Evolutionary conservation across 352 stramenopile species (phyloP), one percentile per base, ranked within the genome.

Genomic region (Albugo candida): DNA sequence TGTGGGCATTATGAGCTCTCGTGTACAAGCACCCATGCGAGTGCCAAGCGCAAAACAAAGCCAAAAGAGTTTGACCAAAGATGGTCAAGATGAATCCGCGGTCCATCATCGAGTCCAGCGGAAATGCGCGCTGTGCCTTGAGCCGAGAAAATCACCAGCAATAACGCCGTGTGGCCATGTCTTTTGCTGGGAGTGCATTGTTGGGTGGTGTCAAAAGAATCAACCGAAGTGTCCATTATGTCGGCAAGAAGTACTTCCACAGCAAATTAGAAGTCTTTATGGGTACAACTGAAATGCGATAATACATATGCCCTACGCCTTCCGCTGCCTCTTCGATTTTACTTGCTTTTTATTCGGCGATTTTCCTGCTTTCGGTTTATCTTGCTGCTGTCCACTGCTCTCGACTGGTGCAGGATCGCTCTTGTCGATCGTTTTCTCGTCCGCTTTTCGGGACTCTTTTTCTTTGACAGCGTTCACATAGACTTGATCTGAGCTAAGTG

Each of bases 151-250:
- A 51, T 64, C 75, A 13, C 72, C 80, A 11, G 67, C 79, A 12
- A 75, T 71, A 11, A 95, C 83, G 14, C 83, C 81, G 0, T 95
- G 83, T 41, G 83, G 83, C 20, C 83, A 95, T 52, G 64, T 95
- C 21, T 95, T 95, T 63, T 95, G 83, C 57, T 95, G 83, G 83
- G 78, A 92, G 19, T 95, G 83, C 48, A 92, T 95, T 51, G 75
- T 95, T n/a, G 77, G 80, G 12, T 95, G 83, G 83, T 93, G 83
- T 52, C 78, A 93, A 48, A 93, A 88, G 53, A 87, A 91, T 63
- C 89, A 92, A 48, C 67, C 79, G 35, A 81, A 95, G 55, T 95
- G 83, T 51, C 83, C 83, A 38, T 66, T 95, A 8, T 95, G 83
- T 47, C 71, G 83, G 13, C 81, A 93, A 53, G 72, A 84, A 42